A percentile compares a stretch with the other conserved stretches of the same genome.
phyloP scores from a whole-genome alignment of 805 yeast genomes.

The Lipomyces yamanashiensis region DNA sequence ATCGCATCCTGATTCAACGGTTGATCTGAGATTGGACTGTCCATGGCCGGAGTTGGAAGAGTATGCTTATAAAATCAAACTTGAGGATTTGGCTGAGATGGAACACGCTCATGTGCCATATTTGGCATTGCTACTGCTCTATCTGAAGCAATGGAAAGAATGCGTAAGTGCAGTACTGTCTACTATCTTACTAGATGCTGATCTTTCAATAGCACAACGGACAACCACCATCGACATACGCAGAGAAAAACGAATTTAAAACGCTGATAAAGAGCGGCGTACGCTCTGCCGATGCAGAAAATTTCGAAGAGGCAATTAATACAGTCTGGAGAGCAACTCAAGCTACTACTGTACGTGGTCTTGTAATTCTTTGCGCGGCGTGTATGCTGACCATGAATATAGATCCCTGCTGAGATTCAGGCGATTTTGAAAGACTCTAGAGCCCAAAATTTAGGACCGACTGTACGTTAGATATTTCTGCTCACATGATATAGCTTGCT shows the following conservation, averaged over 20 bases:
- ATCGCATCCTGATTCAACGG: constrained; percentile 67
- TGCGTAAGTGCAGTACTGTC: constrained; percentile 23
- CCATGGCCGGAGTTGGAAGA: constrained; percentile 74
- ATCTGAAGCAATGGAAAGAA: constrained; percentile 51
- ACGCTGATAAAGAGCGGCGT: constrained; percentile 50
- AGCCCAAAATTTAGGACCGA: constrained; percentile 19
- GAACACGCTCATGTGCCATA: constrained; percentile 71
- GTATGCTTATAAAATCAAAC: constrained; percentile 57
- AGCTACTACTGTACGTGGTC: constrained; percentile 41
- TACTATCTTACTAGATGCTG: background rate
- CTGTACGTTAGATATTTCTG: constrained; percentile 1
- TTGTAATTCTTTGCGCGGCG: background rate
- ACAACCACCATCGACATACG: constrained; percentile 44
- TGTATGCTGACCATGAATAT: background rate
- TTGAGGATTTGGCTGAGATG: constrained; percentile 51
- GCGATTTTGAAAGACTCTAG: constrained; percentile 29
- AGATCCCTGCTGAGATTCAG: constrained; percentile 33
- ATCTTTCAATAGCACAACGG: constrained; percentile 37
- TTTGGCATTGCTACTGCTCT: constrained; percentile 62
- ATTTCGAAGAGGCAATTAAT: constrained; percentile 58
- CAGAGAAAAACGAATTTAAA: constrained; percentile 50
- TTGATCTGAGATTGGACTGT: constrained; percentile 66
- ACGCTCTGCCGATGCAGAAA: constrained; percentile 49
- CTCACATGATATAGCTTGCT: background rate
- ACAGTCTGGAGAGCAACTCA: constrained; percentile 53